Conservation (phyloP, 2,329 filamentous ascomycete species). For the Talaromyces sp. region DNA sequence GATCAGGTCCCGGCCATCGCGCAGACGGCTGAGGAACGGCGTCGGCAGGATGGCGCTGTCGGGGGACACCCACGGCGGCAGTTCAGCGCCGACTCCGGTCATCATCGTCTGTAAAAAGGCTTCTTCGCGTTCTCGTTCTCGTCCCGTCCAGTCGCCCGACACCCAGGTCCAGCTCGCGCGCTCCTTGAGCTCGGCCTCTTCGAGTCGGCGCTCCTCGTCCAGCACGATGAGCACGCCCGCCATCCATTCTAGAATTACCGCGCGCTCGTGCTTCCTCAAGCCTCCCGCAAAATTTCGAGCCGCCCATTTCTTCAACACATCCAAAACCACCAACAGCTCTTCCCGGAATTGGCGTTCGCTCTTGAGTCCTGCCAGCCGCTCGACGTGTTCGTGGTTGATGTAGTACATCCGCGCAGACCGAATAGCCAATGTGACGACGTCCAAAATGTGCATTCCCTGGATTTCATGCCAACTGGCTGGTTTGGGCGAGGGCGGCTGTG, state of each 20-base stretch:
- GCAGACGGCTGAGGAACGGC: slow-evolving; percentile 67
- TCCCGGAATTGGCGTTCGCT: slow-evolving; percentile 78
- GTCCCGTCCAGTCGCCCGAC: slow-evolving; percentile 67
- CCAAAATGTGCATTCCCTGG: slow-evolving; percentile 85
- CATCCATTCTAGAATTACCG: slow-evolving; percentile 75
- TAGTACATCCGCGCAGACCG: slow-evolving; percentile 95
- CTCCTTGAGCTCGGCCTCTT: slow-evolving; percentile 67
- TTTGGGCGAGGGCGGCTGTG: slow-evolving; percentile 17
- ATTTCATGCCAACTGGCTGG: slow-evolving; percentile 74
- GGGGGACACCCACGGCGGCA: slow-evolving; percentile 65
- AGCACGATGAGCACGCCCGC: slow-evolving; percentile 72
- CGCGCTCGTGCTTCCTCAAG: slow-evolving; percentile 70
- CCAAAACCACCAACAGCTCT: slow-evolving; percentile 80
- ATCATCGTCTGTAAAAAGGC: slow-evolving; percentile 74
- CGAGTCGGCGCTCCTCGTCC: slow-evolving; percentile 68
- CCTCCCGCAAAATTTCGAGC: slow-evolving; percentile 80
- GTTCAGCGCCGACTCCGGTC: slow-evolving; percentile 44
- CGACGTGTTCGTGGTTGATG: slow-evolving; percentile 81
- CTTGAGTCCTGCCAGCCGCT: slow-evolving; percentile 79
- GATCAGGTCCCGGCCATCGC: slow-evolving; percentile 75
- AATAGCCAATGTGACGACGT: slow-evolving; percentile 92
- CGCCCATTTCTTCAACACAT: slow-evolving; percentile 87
- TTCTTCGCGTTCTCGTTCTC: slow-evolving; percentile 72
- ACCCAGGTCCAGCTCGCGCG: slow-evolving; percentile 77
- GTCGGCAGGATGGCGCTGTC: slow-evolving; percentile 47